Conservation (phyloP, 192 early-diverging fungal genomes). For the Rhizophagus prolifer region DNA sequence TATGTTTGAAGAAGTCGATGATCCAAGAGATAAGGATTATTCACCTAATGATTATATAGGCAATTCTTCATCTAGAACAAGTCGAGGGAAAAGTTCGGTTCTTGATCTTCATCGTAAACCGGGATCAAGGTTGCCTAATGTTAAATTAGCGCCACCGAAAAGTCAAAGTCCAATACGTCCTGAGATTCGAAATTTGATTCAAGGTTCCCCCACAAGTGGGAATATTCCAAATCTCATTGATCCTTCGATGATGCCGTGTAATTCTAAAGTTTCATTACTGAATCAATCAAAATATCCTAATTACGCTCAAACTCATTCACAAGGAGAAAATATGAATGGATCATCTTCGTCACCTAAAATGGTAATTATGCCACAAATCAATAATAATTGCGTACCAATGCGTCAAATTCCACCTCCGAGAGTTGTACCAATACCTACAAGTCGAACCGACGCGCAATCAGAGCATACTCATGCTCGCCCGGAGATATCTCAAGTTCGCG, state of each 20-base stretch:
- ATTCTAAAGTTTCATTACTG: neutral
- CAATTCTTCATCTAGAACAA: neutral
- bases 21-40: neutral
- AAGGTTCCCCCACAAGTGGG: neutral
- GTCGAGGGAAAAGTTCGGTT: neutral
- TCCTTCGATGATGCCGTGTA: neutral
- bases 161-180: neutral
- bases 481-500: neutral
- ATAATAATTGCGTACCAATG: neutral
- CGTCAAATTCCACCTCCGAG: neutral
- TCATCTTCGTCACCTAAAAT: neutral
- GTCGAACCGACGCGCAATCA: neutral
- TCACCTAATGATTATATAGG: neutral
- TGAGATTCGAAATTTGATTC: neutral
- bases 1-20: neutral
- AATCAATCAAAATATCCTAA: neutral
- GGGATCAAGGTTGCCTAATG: neutral
- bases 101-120: neutral
- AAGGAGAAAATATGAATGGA: neutral
- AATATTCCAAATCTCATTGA: neutral
- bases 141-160: neutral
- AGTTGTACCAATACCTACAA: neutral
- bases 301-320: neutral
- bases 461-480: neutral
- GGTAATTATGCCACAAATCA: neutral